These are phyloP conservation scores for Uronychia binucleata DNA, from an alignment of 73 alveolate species.

Conservation along the genomic window DNA sequence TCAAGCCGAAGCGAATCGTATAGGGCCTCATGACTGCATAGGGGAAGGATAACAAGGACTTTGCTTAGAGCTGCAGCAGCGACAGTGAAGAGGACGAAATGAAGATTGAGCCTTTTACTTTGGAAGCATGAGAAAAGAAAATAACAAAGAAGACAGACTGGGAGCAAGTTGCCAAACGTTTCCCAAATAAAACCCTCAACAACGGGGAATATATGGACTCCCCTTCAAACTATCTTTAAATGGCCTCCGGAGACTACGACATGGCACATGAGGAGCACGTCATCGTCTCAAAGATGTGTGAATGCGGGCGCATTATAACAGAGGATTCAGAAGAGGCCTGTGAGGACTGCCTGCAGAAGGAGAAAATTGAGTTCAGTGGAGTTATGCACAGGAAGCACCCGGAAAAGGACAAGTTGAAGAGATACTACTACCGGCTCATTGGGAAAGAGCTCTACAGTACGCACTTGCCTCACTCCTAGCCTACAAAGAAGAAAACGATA, in stretches of 20 bases:
- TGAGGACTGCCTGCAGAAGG: background rate
- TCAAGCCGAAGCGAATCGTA: background rate
- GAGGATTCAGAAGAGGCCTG: conserved; percentile 4
- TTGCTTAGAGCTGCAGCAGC: background rate
- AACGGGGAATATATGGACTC: background rate
- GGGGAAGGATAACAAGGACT: background rate
- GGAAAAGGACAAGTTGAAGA: conserved; percentile 47
- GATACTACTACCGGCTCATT: conserved; percentile 28
- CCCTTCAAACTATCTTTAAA: background rate
- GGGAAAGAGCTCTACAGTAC: conserved; percentile 58
- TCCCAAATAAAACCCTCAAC: background rate
- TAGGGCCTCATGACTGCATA: background rate
- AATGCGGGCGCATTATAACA: background rate
- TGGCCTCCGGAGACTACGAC: background rate
- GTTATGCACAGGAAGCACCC: conserved; percentile 42
- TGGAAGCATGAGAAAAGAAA: background rate
- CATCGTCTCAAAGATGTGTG: background rate
- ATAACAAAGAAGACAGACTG: background rate
- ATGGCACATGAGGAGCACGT: background rate
- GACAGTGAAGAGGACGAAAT: background rate
- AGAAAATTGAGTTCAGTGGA: conserved; percentile 41
- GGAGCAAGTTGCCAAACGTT: background rate
- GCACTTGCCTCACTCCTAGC: background rate
- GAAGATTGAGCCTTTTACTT: background rate
- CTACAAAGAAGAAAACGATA: conserved; percentile 41